Percentiles rank a stretch among this genome's conserved stretches.
These are phyloP conservation scores for Camillea tinctor DNA, from an alignment of 2,329 filamentous ascomycete genomes.

Conservation along the genomic window DNA sequence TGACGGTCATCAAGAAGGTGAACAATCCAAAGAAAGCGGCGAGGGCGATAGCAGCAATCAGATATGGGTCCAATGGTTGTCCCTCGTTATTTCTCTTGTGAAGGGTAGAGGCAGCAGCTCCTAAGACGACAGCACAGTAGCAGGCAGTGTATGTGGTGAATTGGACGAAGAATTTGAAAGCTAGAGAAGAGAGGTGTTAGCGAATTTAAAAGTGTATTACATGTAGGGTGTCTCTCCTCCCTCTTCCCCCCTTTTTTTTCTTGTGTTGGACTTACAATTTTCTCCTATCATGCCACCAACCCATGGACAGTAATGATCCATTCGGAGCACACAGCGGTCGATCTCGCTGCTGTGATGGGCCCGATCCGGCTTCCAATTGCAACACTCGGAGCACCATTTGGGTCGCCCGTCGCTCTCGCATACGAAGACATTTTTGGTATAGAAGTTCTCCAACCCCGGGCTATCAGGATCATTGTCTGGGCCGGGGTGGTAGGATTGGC, in stretches of 20 bases:
- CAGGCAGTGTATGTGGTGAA: constrained; percentile 73
- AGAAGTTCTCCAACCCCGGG: constrained; percentile 72
- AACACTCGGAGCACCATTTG: constrained; percentile 80
- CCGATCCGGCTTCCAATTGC: constrained; percentile 84
- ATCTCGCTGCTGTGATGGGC: constrained; percentile 84
- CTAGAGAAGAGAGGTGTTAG: constrained; percentile 39
- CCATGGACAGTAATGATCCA: constrained; percentile 97
- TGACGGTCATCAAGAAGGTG: constrained; percentile 71
- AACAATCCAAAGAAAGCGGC: constrained; percentile 78
- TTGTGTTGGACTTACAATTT: constrained; percentile 50
- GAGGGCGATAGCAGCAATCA: constrained; percentile 66
- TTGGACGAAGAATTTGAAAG: constrained; percentile 91
- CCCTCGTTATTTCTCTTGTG: constrained; percentile 49
- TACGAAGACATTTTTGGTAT: constrained; percentile 78
- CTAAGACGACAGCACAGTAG: constrained; percentile 64
- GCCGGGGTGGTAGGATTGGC: constrained; percentile 33
- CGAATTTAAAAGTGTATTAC: background rate
- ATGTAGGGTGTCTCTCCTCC: too few relatives aligned
- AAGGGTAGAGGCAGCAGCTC: constrained; percentile 63
- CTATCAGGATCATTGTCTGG: constrained; percentile 56
- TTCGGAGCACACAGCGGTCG: constrained; percentile 77
- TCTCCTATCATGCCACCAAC: constrained; percentile 92
- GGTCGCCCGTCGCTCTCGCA: constrained; percentile 84
- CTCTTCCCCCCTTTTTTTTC: background rate
- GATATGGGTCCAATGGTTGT: constrained; percentile 51